Percentiles rank a stretch among this genome's conserved stretches.
phyloP scores from a whole-genome alignment of 495 filamentous ascomycete species.

The Aspergillus coremiiformis region DNA sequence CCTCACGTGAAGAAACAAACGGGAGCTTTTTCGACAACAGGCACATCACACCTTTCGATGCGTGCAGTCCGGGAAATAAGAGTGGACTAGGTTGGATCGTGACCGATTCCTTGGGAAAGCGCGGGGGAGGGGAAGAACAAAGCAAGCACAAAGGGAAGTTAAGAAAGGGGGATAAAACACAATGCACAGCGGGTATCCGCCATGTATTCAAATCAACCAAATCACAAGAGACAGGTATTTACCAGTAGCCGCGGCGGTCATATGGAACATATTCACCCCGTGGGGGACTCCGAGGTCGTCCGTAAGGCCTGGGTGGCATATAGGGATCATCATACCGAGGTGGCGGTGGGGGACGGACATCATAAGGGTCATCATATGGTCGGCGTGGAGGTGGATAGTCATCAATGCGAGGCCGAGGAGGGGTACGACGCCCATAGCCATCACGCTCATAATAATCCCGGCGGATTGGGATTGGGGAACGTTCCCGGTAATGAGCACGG shows the following conservation, averaged over 20 bases:
- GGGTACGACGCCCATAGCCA: conserved; percentile 58
- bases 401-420: conserved; percentile 67
- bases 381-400: conserved; percentile 59
- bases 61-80: conserved; percentile 7
- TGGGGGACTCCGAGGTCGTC: conserved; percentile 38
- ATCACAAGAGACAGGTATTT: conserved; percentile 13
- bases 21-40: conserved; percentile 3
- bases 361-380: conserved; percentile 48
- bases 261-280: conserved; percentile 38
- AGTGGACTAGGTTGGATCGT: background rate
- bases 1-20: conserved; percentile 4
- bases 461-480: conserved; percentile 63
- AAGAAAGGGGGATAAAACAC: conserved; percentile 1
- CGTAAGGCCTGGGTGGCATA: conserved; percentile 36
- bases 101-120: conserved; percentile 2
- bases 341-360: conserved; percentile 35
- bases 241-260: conserved; percentile 44
- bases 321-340: conserved; percentile 45
- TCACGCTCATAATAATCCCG: conserved; percentile 79
- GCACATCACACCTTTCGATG: background rate
- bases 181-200: conserved; percentile 23
- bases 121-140: background rate
- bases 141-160: conserved; percentile 1
- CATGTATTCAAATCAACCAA: conserved; percentile 13
- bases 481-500: conserved; percentile 78